phyloP scores from a whole-genome alignment of 208 protist genomes.

The Trypanosoma melophagium region DNA sequence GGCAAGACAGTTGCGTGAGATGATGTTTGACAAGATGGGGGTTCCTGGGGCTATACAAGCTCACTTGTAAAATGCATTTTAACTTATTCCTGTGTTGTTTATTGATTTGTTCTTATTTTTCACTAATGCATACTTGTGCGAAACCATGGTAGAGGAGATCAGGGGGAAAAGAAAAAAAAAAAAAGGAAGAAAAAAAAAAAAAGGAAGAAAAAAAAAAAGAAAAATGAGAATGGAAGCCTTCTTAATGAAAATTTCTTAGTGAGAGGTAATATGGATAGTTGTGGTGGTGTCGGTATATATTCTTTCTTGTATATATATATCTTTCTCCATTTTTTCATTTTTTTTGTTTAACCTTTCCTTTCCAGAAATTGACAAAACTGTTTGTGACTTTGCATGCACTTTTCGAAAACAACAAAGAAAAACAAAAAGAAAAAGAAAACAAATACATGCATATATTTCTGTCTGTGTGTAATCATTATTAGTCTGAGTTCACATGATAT shows the following conservation, averaged over 20 bases:
- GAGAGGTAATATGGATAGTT: background rate
- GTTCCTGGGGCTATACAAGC: constrained; percentile 59
- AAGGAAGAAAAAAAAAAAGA: too few relatives aligned
- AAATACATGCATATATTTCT: too few relatives aligned
- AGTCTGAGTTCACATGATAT: background rate
- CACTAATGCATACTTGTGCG: too few relatives aligned
- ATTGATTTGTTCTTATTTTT: constrained; percentile 14
- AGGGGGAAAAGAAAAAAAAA: too few relatives aligned
- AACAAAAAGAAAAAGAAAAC: background rate
- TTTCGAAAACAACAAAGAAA: too few relatives aligned
- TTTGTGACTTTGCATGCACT: too few relatives aligned
- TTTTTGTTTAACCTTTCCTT: too few relatives aligned
- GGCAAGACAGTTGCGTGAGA: constrained; percentile 51
- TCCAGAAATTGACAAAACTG: too few relatives aligned
- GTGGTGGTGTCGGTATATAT: too few relatives aligned
- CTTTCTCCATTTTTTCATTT: background rate
- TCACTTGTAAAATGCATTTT: constrained; percentile 11
- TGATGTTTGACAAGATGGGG: constrained; percentile 93
- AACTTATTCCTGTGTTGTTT: background rate
- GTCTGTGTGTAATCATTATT: background rate
- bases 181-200: too few relatives aligned
- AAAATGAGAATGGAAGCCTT: background rate
- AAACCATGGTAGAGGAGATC: too few relatives aligned
- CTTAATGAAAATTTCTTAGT: background rate
- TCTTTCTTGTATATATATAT: background rate